These are phyloP conservation scores for Blakeslea trispora DNA, from an alignment of 371 early-diverging fungal genomes.

Conservation along the genomic window DNA sequence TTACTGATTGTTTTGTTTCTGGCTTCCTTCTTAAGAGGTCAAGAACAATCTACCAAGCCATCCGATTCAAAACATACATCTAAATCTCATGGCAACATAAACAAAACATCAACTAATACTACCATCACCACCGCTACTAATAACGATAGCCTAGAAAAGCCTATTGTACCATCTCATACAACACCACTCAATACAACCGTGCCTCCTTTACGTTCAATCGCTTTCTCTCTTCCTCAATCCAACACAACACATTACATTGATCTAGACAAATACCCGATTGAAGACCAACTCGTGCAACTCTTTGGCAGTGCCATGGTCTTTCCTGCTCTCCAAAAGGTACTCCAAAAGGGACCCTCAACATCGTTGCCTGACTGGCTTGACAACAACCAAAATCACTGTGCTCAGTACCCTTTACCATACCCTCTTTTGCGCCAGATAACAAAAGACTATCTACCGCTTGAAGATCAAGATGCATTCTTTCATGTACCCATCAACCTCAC, in stretches of 20 bases:
- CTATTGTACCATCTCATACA: too few relatives aligned
- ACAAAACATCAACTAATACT: too few relatives aligned
- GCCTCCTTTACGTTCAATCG: constrained; percentile 7
- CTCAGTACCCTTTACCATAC: constrained; percentile 24
- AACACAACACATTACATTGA: constrained; percentile 13
- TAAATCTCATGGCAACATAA: too few relatives aligned
- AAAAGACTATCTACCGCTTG: constrained; percentile 16
- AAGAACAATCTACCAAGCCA: background rate
- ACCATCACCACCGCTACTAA: too few relatives aligned
- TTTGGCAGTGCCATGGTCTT: background rate
- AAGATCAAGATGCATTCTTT: constrained; percentile 19
- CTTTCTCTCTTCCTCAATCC: constrained; percentile 13
- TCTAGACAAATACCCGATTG: constrained; percentile 24
- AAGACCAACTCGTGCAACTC: constrained; percentile 17
- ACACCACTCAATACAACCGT: background rate
- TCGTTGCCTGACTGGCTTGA: background rate
- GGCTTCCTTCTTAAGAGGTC: background rate
- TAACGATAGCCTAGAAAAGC: too few relatives aligned
- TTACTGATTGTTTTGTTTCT: background rate
- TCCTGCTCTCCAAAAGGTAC: background rate
- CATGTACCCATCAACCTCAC: constrained; percentile 7
- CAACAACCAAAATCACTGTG: constrained; percentile 5
- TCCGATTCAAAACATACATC: too few relatives aligned
- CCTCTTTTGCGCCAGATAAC: constrained; percentile 26
- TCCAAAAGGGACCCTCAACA: background rate